Conservation (phyloP, 2,329 filamentous ascomycete species). For the Thermomyces lanuginosus region DNA sequence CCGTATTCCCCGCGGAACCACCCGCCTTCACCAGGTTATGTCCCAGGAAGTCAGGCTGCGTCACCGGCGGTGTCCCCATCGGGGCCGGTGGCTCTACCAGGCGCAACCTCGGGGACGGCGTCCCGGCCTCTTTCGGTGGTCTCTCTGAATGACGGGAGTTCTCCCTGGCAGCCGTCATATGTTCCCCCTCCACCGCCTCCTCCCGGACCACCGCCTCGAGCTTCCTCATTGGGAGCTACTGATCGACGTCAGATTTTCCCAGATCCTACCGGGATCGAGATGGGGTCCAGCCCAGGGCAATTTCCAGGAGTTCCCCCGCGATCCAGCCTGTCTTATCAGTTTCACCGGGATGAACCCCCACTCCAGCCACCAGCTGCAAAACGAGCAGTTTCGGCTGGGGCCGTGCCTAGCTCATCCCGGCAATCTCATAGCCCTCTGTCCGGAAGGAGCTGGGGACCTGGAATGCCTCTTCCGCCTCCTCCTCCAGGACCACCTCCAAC, state of each 20-base stretch:
- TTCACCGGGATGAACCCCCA: slow-evolving; percentile 10
- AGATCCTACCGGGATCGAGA: slow-evolving; percentile 3
- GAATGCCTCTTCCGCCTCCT: slow-evolving; percentile 32
- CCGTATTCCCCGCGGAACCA: slow-evolving; percentile 24
- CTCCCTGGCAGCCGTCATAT: slow-evolving; percentile 14
- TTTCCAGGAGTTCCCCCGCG: no score
- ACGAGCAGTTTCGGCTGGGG: slow-evolving; percentile 30
- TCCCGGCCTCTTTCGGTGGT: slow-evolving; percentile 21
- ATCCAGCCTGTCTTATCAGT: slow-evolving; percentile 7
- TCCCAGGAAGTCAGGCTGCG: slow-evolving; percentile 4
- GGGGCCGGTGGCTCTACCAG: no score
- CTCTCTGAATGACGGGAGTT: slow-evolving; percentile 12
- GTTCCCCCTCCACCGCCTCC: slow-evolving; percentile 20
- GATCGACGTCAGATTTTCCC: slow-evolving; percentile 12
- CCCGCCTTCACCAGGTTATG: slow-evolving; percentile 9
- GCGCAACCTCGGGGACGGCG: no score
- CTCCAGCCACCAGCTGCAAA: slow-evolving; percentile 24
- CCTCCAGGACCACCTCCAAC: slow-evolving; percentile 31
- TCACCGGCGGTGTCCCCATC: slow-evolving; percentile 9
- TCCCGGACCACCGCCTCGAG: slow-evolving; percentile 15
- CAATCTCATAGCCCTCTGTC: slow-evolving; percentile 19
- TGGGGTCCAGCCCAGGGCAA: no score
- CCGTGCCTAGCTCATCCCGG: slow-evolving; percentile 20
- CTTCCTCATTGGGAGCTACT: slow-evolving; percentile 17
- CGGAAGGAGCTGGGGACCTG: slow-evolving; percentile 24